phyloP scores from a whole-genome alignment of 352 stramenopile species.

The Phytophthora brassicae region DNA sequence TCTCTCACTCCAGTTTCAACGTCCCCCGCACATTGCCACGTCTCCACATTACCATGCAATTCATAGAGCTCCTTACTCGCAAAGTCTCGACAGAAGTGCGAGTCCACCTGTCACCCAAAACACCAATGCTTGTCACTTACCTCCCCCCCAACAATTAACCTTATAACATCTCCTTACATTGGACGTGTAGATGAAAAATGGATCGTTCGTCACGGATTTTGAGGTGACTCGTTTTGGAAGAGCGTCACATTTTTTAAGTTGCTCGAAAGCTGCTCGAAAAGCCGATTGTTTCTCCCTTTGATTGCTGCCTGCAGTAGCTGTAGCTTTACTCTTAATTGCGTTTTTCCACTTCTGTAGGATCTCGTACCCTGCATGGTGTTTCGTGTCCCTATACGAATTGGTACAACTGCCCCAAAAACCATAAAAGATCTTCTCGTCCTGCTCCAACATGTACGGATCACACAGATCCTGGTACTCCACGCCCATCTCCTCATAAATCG shows the following conservation, averaged over 20 bases:
- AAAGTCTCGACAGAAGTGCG: conserved; percentile 85
- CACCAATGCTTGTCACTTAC: background rate
- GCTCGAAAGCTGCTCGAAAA: conserved; percentile 46
- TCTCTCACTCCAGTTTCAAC: conserved; percentile 35
- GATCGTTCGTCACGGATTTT: conserved; percentile 46
- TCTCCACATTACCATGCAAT: conserved; percentile 86
- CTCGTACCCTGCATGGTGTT: conserved; percentile 75
- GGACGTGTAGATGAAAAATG: conserved; percentile 92
- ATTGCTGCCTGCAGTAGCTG: conserved; percentile 12
- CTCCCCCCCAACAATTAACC: background rate
- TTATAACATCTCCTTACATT: conserved; percentile 85
- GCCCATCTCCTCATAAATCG: conserved; percentile 73
- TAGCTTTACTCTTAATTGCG: conserved; percentile 18
- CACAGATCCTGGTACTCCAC: conserved; percentile 91
- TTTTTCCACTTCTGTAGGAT: conserved; percentile 68
- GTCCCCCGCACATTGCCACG: conserved; percentile 69
- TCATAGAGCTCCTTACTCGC: conserved; percentile 80
- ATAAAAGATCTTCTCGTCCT: conserved; percentile 88
- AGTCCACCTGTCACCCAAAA: conserved; percentile 66
- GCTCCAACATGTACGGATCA: conserved; percentile 77
- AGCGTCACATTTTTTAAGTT: conserved; percentile 32
- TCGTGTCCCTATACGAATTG: conserved; percentile 83
- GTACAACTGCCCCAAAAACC: conserved; percentile 91
- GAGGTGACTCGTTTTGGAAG: conserved; percentile 31
- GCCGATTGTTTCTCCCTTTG: conserved; percentile 16